Percentiles rank a stretch among this genome's conserved stretches.
Evolutionary conservation across 352 stramenopile species (phyloP).

Genomic region (Phytophthora uliginosa): DNA sequence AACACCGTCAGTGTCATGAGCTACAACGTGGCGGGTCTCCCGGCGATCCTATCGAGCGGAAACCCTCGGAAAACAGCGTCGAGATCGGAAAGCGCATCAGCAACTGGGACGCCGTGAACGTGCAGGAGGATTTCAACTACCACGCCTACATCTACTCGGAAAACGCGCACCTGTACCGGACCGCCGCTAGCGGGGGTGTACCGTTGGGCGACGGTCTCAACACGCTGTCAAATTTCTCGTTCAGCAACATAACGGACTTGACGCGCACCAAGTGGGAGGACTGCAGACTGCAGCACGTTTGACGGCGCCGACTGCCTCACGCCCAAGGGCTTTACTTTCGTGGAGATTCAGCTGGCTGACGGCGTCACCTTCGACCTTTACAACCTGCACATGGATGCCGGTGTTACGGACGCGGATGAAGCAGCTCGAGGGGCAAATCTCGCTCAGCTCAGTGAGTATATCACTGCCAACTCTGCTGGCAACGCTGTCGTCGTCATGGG

Average conservation of each 20-base stretch:
- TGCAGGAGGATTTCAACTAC: conserved; percentile 60
- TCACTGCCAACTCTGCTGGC: conserved; percentile 53
- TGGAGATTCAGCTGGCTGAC: conserved; percentile 56
- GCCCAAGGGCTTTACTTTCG: conserved; percentile 60
- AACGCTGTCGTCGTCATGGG: conserved; percentile 59
- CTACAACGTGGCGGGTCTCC: conserved; percentile 58
- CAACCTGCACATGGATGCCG: conserved; percentile 62
- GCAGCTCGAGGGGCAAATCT: conserved; percentile 45
- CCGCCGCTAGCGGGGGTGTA: conserved; percentile 49
- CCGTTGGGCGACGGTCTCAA: conserved; percentile 58
- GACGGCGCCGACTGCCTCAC: conserved; percentile 63
- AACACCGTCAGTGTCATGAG: conserved; percentile 55
- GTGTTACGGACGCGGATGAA: conserved; percentile 42
- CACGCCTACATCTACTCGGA: conserved; percentile 51
- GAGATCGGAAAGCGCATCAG: conserved; percentile 59
- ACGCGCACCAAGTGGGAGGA: conserved; percentile 56
- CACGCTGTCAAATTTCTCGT: conserved; percentile 54
- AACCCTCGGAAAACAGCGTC: conserved; percentile 51
- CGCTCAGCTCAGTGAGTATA: conserved; percentile 52
- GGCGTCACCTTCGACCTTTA: conserved; percentile 60
- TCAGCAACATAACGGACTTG: conserved; percentile 51
- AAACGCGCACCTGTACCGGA: conserved; percentile 53
- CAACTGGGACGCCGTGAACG: conserved; percentile 45
- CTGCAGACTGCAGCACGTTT: conserved; percentile 57
- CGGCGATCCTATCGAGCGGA: conserved; percentile 57